Base-by-base conservation (phyloP, 2,329 filamentous ascomycete species). In the Podosphaera leucotricha region DNA sequence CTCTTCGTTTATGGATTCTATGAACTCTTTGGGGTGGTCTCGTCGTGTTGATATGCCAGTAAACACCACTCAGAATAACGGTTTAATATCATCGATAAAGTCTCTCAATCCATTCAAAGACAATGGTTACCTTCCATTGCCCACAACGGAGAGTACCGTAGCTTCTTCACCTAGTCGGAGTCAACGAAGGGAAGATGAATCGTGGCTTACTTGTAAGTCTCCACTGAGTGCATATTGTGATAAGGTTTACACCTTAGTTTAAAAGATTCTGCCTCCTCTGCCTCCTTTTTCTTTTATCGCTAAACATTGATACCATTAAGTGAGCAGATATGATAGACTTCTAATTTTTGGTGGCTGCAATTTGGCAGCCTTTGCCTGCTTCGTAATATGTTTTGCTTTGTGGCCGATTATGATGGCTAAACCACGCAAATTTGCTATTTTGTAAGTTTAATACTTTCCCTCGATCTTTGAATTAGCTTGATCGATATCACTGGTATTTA, bases 311-410 rank as follows among this genome's bases (percentile, higher is more conserved):
- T 48, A 47, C 51, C 56, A 56, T 58, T 63, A 13, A 95, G 90
- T 98, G 66, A 93, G 84, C 65, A 75, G 87, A 65, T 95, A 87
- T 90, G 90, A 98, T 64, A 81, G 87, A 46, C 66, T 95, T 58
- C 70, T 98, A 60, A 73, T 95, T 56, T 98, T 98, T 63, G 78
- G 73, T 51, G 84, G 78, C 57, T 92, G 87, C 66, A 92, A 93
- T 63, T 62, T 93, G 54, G 85, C 80, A 48, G 85, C 90, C 50
- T 68, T 84, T 51, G 83, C 81, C 53, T 87, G 92, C 67, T 95
- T 98, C 67, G 75, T 92, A 60, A 75, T 92, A 55, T 86, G 82
- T 67, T 92, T 95, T 65, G 78, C 78, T 54, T 68, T 95, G 46
- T 87, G 92, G 64, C 86, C 86, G 44, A 70, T 86, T 48, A 70